Evolutionary conservation across 139 green algal species (phyloP).

Genomic region (Auxenochlorella pyrenoidosa): DNA sequence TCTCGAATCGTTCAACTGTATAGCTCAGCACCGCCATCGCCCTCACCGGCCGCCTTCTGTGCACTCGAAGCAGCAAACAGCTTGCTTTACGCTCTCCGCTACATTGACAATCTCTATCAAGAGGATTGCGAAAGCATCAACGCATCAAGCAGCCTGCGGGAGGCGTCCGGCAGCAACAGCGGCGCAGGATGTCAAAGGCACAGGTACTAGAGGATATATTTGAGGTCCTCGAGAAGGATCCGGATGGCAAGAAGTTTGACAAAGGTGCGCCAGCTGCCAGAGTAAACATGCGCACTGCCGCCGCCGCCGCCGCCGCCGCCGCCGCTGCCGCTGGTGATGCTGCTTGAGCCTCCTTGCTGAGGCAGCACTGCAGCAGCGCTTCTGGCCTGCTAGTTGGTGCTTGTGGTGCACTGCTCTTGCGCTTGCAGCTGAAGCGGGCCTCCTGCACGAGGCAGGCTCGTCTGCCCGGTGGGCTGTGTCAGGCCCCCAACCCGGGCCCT

Average conservation of each 20-base stretch:
- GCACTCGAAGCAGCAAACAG: too few species aligned
- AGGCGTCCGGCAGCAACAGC: not conserved
- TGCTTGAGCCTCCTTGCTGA: too few species aligned
- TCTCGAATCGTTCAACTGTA: too few species aligned
- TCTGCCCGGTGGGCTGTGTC: not conserved
- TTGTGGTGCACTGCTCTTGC: too few species aligned
- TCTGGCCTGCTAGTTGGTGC: too few species aligned
- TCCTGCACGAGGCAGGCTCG: not conserved
- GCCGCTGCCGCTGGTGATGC: too few species aligned
- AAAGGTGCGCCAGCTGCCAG: conserved; percentile 71
- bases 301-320: not conserved
- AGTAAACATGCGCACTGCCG: not conserved
- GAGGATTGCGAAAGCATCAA: not conserved
- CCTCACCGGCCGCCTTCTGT: too few species aligned
- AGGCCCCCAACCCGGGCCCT: too few species aligned
- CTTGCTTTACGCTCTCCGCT: too few species aligned
- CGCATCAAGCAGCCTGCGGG: not conserved
- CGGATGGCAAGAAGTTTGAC: conserved; percentile 97
- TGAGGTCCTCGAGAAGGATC: conserved; percentile 87
- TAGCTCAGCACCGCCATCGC: too few species aligned
- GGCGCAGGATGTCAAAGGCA: conserved; percentile 22
- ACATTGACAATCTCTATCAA: too few species aligned
- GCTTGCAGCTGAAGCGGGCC: too few species aligned
- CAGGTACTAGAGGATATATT: conserved; percentile 95
- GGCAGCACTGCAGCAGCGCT: not conserved